Conservation (phyloP, 2,329 filamentous ascomycete genomes). For the Aspergillus phoenicis region DNA sequence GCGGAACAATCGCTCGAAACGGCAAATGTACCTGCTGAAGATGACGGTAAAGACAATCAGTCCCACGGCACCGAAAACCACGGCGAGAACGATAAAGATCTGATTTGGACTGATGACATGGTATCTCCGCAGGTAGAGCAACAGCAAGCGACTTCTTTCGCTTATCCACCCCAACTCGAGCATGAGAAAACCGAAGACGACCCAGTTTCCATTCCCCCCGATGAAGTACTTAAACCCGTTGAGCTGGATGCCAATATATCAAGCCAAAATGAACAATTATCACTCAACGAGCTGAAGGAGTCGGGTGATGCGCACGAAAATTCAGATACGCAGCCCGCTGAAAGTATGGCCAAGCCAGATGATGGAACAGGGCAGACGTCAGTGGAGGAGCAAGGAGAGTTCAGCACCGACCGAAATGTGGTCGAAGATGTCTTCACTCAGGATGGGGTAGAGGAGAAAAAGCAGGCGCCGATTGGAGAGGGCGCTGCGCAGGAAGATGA, state of each 20-base stretch:
- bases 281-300: conserved; percentile 11
- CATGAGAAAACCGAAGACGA: conserved; percentile 28
- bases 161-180: conserved; percentile 35
- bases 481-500: neutral
- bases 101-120: conserved; percentile 49
- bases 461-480: neutral
- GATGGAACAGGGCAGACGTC: neutral
- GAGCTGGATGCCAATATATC: conserved; percentile 8
- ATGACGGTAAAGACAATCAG: conserved; percentile 51
- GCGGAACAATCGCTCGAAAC: conserved; percentile 29
- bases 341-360: neutral
- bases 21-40: conserved; percentile 39
- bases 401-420: neutral
- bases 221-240: conserved; percentile 17
- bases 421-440: neutral
- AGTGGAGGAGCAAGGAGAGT: neutral
- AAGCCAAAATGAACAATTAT: conserved; percentile 5
- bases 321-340: neutral
- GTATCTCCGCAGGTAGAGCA: conserved; percentile 49
- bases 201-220: conserved; percentile 18
- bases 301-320: conserved; percentile 3
- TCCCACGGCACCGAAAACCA: conserved; percentile 43
- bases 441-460: neutral
- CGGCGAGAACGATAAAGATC: conserved; percentile 40
- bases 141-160: conserved; percentile 37